Conservation (phyloP, 78 protist species). For the Planoprotostelium fungivorum region DNA sequence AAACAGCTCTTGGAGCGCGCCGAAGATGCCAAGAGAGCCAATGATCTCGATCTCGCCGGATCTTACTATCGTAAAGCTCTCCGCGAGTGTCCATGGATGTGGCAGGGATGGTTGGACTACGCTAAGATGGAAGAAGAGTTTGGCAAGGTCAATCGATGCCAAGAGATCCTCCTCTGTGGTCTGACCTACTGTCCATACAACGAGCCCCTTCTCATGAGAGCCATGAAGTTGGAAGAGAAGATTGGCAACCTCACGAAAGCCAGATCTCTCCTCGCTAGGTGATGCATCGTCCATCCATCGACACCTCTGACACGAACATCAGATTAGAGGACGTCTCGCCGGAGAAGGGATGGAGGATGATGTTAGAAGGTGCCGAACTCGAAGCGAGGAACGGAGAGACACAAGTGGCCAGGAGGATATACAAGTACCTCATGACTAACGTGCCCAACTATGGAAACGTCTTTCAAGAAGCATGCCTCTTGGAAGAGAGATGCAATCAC, state of each 20-base stretch:
- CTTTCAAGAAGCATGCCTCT: conserved; percentile 79
- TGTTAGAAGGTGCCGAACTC: conserved; percentile 87
- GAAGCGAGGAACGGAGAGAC: conserved; percentile 82
- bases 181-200: conserved; percentile 63
- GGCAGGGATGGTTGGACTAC: conserved; percentile 82
- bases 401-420: conserved; percentile 67
- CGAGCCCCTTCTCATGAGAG: conserved; percentile 68
- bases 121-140: conserved; percentile 88
- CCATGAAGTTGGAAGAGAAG: conserved; percentile 67
- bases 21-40: conserved; percentile 64
- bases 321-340: conserved; percentile 41
- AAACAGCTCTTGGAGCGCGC: conserved; percentile 55
- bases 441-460: conserved; percentile 89
- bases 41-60: conserved; percentile 49
- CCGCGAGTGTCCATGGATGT: conserved; percentile 34
- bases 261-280: conserved; percentile 51
- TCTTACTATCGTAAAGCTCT: conserved; percentile 45
- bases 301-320: too few relatives aligned
- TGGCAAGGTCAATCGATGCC: conserved; percentile 67
- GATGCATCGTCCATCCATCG: background rate
- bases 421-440: conserved; percentile 72
- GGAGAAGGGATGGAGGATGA: conserved; percentile 79
- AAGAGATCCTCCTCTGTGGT: conserved; percentile 63
- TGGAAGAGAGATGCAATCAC: conserved; percentile 72
- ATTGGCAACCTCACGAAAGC: conserved; percentile 69